Conservation (phyloP, 164 flowering plant species). For the Vitis cinerea region DNA sequence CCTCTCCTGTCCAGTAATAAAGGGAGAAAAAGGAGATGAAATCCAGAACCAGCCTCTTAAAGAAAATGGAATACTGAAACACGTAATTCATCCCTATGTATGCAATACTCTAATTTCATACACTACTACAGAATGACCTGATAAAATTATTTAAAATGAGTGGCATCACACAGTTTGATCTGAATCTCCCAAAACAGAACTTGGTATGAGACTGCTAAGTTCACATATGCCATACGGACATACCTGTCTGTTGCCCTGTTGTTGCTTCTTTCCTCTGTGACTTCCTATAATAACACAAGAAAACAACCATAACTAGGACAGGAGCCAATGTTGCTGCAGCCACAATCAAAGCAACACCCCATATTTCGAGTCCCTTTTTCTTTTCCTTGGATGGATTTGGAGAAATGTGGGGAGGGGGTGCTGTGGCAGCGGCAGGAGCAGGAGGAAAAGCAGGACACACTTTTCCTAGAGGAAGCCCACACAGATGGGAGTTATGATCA, state of each 20-base stretch:
- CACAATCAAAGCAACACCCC: slow-evolving; percentile 41
- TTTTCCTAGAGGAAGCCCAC: slow-evolving; percentile 40
- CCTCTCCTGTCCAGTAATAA: slow-evolving; percentile 18
- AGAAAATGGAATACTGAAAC: too few species aligned
- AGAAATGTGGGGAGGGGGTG: slow-evolving; percentile 18
- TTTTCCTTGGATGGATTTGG: slow-evolving; percentile 12
- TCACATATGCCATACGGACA: not conserved
- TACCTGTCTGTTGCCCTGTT: slow-evolving; percentile 22
- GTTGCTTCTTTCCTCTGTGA: slow-evolving; percentile 7
- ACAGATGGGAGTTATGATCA: slow-evolving; percentile 39
- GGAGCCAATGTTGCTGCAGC: slow-evolving; percentile 36
- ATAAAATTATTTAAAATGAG: too few species aligned
- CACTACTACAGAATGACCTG: too few species aligned
- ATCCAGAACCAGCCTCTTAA: too few species aligned
- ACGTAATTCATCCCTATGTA: too few species aligned
- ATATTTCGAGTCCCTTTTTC: slow-evolving; percentile 14
- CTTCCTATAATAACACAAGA: slow-evolving; percentile 29
- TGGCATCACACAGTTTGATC: too few species aligned
- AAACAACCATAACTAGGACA: slow-evolving; percentile 22
- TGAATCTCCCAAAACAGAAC: too few species aligned
- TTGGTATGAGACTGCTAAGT: not conserved
- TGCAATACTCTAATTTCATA: too few species aligned
- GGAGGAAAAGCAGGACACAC: slow-evolving; percentile 33
- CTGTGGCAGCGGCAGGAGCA: slow-evolving; percentile 12
- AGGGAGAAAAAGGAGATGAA: not conserved